Conservation (phyloP, 2,329 filamentous ascomycete species). For the Aspergillus thermomutatus region DNA sequence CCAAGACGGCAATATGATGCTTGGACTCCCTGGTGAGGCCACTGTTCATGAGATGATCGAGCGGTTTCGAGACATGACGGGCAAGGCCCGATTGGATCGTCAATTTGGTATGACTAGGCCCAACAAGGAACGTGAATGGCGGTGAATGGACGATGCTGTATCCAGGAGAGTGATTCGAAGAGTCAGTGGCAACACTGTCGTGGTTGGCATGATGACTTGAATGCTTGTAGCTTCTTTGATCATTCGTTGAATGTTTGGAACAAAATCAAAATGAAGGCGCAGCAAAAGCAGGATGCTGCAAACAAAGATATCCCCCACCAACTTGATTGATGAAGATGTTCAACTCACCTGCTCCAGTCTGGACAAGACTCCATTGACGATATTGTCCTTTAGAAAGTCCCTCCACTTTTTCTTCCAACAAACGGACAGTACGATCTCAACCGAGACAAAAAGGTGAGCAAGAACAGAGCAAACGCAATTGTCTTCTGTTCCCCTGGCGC, state of each 20-base stretch:
- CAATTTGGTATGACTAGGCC: constrained; percentile 44
- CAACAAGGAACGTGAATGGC: constrained; percentile 46
- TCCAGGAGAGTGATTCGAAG: constrained; percentile 9
- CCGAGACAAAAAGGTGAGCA: not conserved
- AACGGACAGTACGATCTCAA: not conserved
- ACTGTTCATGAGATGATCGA: constrained; percentile 46
- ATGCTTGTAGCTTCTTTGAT: not conserved
- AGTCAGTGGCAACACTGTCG: constrained; percentile 19
- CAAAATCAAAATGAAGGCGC: not conserved
- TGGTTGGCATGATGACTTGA: constrained; percentile 6
- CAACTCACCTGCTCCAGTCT: constrained; percentile 33
- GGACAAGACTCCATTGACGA: constrained; percentile 25
- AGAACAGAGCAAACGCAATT: not conserved
- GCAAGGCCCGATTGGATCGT: constrained; percentile 46
- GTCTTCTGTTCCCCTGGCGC: not conserved
- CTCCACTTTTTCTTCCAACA: not conserved
- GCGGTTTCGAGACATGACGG: constrained; percentile 41
- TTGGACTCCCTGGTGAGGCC: constrained; percentile 45
- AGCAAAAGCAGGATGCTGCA: not conserved
- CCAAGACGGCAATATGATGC: constrained; percentile 40
- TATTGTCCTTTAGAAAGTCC: not conserved
- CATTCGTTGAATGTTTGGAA: not conserved
- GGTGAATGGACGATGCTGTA: constrained; percentile 43
- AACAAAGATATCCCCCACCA: not conserved
- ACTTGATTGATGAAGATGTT: not conserved